Conservation (phyloP, 2,329 filamentous ascomycete species). For the Mycocentrospora acerina region DNA sequence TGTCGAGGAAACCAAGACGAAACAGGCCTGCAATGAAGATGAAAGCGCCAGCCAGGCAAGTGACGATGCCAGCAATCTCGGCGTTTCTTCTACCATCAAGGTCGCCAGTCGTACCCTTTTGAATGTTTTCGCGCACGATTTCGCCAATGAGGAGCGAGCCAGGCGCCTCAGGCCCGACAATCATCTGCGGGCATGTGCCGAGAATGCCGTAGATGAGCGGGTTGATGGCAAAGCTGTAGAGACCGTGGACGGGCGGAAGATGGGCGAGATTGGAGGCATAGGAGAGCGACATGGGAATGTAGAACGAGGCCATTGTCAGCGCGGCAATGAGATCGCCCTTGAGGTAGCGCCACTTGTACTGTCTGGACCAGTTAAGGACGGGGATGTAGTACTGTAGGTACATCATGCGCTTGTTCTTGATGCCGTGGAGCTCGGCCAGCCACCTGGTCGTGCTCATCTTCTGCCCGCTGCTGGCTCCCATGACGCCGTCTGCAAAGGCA, state of each 20-base stretch:
- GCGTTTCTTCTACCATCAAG: slow-evolving; percentile 73
- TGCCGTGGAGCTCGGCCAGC: slow-evolving; percentile 70
- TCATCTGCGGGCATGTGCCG: slow-evolving; percentile 88
- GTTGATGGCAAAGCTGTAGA: slow-evolving; percentile 93
- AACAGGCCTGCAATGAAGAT: slow-evolving; percentile 86
- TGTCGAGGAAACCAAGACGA: slow-evolving; percentile 88
- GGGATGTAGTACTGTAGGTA: slow-evolving; percentile 93
- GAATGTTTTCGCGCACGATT: slow-evolving; percentile 77
- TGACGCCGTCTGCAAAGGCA: slow-evolving; percentile 47
- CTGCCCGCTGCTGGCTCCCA: slow-evolving; percentile 47
- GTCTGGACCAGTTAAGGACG: slow-evolving; percentile 83
- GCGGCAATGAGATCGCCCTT: slow-evolving; percentile 86
- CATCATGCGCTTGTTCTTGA: slow-evolving; percentile 74
- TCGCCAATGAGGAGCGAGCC: slow-evolving; percentile 88
- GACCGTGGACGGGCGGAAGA: slow-evolving; percentile 86
- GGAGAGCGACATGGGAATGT: slow-evolving; percentile 95
- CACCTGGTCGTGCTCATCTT: slow-evolving; percentile 73
- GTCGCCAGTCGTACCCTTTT: slow-evolving; percentile 63
- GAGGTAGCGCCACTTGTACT: slow-evolving; percentile 81
- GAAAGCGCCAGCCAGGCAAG: slow-evolving; percentile 82
- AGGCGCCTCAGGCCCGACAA: slow-evolving; percentile 92
- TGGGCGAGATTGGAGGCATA: slow-evolving; percentile 91
- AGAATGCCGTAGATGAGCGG: slow-evolving; percentile 88
- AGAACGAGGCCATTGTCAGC: slow-evolving; percentile 96
- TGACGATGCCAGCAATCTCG: slow-evolving; percentile 82